Conservation (phyloP, 495 filamentous ascomycete genomes). For the Lophiotrema nucula region DNA sequence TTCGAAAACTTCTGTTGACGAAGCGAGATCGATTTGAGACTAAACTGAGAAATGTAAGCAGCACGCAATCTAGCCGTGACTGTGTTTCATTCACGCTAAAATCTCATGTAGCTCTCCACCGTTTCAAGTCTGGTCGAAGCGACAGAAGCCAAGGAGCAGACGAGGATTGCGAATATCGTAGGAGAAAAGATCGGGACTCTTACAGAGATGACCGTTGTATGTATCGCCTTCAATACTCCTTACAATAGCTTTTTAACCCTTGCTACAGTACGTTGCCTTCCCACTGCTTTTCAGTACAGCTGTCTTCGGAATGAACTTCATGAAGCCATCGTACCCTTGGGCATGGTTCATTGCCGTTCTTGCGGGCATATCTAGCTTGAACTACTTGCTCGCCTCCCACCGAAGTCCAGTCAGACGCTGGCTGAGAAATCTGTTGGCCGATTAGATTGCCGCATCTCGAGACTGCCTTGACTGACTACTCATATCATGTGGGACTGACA, state of each 20-base stretch:
- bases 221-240: not conserved
- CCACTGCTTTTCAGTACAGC: slow-evolving; percentile 7
- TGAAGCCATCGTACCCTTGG: not conserved
- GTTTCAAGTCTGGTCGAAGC: slow-evolving; percentile 9
- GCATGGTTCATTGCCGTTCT: not conserved
- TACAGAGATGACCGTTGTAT: slow-evolving; percentile 18
- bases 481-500: too few relatives aligned
- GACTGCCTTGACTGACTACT: too few relatives aligned
- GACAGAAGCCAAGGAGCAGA: not conserved
- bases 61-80: not conserved
- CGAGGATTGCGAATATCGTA: slow-evolving; percentile 1
- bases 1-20: not conserved
- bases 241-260: not conserved
- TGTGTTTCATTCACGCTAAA: not conserved
- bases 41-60: slow-evolving; percentile 2
- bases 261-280: slow-evolving; percentile 1
- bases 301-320: slow-evolving; percentile 10
- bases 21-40: slow-evolving; percentile 4
- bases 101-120: not conserved
- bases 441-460: too few relatives aligned
- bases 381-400: slow-evolving; percentile 6
- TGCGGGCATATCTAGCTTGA: not conserved
- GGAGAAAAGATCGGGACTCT: slow-evolving; percentile 6
- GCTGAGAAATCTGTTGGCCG: too few relatives aligned
- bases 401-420: not conserved